Conservation (phyloP, 306 rosid genomes). For the Fragaria ananassa region DNA sequence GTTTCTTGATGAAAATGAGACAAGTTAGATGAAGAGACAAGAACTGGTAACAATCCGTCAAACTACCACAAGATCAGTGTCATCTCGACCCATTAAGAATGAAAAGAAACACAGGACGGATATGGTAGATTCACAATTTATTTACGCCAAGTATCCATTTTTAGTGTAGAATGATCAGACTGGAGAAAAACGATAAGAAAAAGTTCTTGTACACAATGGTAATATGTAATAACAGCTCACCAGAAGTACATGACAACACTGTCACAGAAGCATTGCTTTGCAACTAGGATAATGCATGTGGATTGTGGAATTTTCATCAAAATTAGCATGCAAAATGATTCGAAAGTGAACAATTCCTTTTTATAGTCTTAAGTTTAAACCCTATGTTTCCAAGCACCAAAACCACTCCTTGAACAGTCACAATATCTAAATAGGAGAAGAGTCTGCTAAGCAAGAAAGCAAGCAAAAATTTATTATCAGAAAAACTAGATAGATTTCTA, state of each 20-base stretch:
- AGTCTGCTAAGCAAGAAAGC: background rate
- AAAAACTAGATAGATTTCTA: background rate
- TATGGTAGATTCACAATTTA: background rate
- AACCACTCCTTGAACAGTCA: background rate
- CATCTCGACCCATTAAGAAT: background rate
- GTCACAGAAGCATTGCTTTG: background rate
- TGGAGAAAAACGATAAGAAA: no score
- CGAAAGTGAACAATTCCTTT: background rate
- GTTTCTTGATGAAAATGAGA: background rate
- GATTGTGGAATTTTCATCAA: background rate
- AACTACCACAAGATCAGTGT: background rate
- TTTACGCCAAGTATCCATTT: no score
- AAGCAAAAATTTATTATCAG: background rate
- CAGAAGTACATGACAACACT: background rate
- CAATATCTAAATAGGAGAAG: background rate
- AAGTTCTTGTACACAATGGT: no score
- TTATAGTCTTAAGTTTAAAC: background rate
- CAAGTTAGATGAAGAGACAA: background rate
- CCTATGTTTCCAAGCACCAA: background rate
- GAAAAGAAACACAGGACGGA: background rate
- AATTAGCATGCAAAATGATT: background rate
- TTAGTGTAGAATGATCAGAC: background rate
- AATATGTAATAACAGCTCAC: background rate
- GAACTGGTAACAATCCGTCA: background rate
- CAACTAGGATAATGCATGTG: background rate